Evolutionary conservation across 2,329 filamentous ascomycete species (phyloP).

Genomic region (Hypocreales sp.): DNA sequence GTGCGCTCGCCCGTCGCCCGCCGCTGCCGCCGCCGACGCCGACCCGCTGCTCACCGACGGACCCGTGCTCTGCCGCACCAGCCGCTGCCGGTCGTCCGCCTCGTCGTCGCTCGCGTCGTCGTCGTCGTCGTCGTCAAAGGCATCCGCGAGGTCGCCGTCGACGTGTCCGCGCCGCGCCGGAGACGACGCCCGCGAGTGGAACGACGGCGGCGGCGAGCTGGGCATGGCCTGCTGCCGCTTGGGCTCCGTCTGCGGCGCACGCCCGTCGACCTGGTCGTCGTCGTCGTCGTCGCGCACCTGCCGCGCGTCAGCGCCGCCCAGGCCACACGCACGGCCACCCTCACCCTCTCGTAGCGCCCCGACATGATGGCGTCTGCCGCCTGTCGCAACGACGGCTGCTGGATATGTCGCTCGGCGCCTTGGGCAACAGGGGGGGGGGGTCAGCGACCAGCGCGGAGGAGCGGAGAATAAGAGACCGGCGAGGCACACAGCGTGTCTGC

Average conservation of each 20-base stretch:
- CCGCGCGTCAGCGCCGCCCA: conserved; percentile 3
- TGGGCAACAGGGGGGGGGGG: no score
- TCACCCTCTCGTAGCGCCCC: conserved; percentile 42
- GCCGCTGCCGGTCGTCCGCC: conserved; percentile 66
- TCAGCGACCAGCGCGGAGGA: no score
- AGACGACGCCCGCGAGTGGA: conserved; percentile 67
- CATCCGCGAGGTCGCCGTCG: conserved; percentile 75
- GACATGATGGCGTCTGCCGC: no score
- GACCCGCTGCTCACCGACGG: conserved; percentile 5
- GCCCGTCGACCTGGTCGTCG: conserved; percentile 27
- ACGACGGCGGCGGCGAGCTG: conserved; percentile 63
- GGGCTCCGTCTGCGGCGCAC: conserved; percentile 14
- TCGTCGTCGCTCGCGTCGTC: conserved; percentile 64
- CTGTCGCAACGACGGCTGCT: no score
- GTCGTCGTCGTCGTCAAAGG: conserved; percentile 73
- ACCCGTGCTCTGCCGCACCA: conserved; percentile 54
- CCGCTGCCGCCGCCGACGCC: conserved; percentile 2
- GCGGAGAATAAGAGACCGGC: no score
- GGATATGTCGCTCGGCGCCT: no score
- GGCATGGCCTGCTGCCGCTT: conserved; percentile 24
- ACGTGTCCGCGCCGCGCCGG: conserved; percentile 30
- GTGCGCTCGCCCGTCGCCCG: background rate
- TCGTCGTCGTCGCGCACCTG: conserved; percentile 46
- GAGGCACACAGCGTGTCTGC: no score
- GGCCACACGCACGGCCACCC: conserved; percentile 7